Base-by-base conservation (phyloP, 345 rosid genomes). In the Eutrema japonicum region DNA sequence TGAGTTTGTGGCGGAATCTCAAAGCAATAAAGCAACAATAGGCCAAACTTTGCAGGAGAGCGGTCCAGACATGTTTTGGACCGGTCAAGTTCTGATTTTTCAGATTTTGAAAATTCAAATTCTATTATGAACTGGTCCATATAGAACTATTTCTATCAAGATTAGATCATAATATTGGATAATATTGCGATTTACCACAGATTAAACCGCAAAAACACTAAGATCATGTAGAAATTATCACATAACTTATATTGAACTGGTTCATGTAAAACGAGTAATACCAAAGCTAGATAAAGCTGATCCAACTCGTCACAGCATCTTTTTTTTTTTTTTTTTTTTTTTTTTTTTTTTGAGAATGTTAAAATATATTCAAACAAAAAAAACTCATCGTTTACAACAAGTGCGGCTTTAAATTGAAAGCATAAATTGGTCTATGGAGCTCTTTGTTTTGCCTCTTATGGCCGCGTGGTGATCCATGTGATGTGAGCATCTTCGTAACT, bases 51-150 rank as follows among this genome's bases (percentile, higher is more conserved):
- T 37, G 64, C 29, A 52, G 69, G 32, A 41, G 18, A 72, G 36
- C 36, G 56, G 65, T 49, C 57, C 57, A 56, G 35, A 16, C 46
- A 56, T 68, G 52, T 68, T 53, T 42, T 55, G 64, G 42, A 68
- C 53, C 53, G 10, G 43, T 61, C 52, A 16, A 18, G 10, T 52
- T 41, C 3, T 42, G 38, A 30, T 30, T 30, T 30, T 32, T 16
- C 26, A 8, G 13, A 13, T 36, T 57, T 42, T 10, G 45, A 35
- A 64, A 33, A 55, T 55, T 14, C 43, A 36, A 64, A 35, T 48
- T 48, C 45, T 18, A 48, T 43, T 42, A 16, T 53, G 32, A 41
- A 66, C n/a, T 8, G 41, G 63, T 54, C 29, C 43, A 29, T 32
- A 27, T 33, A 5, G 2, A 33, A 33, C 33, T 42, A 29, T 33